Base-by-base conservation (phyloP, 306 rosid genomes). In the Trifolium fragiferum region DNA sequence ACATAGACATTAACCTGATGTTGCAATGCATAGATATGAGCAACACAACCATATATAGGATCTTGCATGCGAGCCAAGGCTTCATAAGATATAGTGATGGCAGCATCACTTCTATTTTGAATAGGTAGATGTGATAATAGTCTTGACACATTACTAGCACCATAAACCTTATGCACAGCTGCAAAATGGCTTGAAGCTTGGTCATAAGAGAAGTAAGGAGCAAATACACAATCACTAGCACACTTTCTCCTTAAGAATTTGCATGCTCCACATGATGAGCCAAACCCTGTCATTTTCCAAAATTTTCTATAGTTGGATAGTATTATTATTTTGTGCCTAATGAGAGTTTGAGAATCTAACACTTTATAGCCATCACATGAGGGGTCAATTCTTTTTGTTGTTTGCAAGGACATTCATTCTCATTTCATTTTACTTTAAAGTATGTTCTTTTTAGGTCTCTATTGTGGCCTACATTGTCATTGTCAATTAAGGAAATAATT, bases 221-320 rank as follows among this genome's bases (percentile, higher is more conserved):
- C 93, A 78, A 92, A 92, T 10, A 92, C 84, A 80, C 97, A 92
- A 41, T 81, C 89, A 68, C 15, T 55, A 0, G 87, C 72, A 84
- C 97, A 89, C 76, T 88, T 92, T 88, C 97, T 83, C 84, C 97
- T 83, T 14, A 92, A 81, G 74, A 92, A 89, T 81, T 88, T 92
- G 91, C 97, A 92, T 70, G 97, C 96, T 76, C 97, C 97, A 79
- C 97, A 92, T 59, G 97, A 92, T 70, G 91, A 80, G 49, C 96
- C 84, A 47, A 72, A 58, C 61, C 97, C 91, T 79, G 88, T 86
- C 97, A 85, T 86, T 82, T 68, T 83, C 84, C 63, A 15, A 78
- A 63, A 51, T 73, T 61, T 64, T 46, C 7, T 46, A 25, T 46
- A 25, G 49, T 62, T 32, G 68, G 11, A 57, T 62, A 67, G 57